Evolutionary conservation across 2,329 filamentous ascomycete species (phyloP).

Genomic region (Talaromyces sp.): DNA sequence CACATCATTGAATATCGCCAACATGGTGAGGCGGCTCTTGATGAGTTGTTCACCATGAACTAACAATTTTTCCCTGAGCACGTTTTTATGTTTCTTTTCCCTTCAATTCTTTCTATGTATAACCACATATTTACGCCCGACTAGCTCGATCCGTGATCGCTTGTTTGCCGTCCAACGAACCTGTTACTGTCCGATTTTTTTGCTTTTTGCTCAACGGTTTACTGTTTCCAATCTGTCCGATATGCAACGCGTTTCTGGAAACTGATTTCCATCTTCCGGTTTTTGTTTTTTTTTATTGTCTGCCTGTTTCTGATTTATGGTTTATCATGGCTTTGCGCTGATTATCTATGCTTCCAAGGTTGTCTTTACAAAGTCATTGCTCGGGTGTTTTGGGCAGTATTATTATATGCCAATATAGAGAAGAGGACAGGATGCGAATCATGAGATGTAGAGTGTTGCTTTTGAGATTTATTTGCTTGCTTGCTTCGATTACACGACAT

Average conservation of each 20-base stretch:
- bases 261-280: not conserved
- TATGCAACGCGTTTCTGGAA: not conserved
- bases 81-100: not conserved
- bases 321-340: not conserved
- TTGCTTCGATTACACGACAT: not conserved
- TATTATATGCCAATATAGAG: not conserved
- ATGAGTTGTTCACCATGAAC: constrained; percentile 26
- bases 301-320: not conserved
- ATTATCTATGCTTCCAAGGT: not conserved
- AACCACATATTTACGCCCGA: not conserved
- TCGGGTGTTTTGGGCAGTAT: not conserved
- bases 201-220: not conserved
- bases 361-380: not conserved
- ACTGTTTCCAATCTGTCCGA: not conserved
- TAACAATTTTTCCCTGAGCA: not conserved
- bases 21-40: constrained; percentile 27
- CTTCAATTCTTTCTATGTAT: not conserved
- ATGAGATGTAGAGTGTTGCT: constrained; percentile 1
- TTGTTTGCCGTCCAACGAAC: not conserved
- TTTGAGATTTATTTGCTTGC: not conserved
- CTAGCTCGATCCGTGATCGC: constrained; percentile 12
- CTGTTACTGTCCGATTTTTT: not conserved
- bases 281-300: not conserved
- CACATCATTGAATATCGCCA: constrained; percentile 35
- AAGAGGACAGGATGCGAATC: not conserved